These are phyloP conservation scores for Zasmidium angulare DNA, from an alignment of 2,329 filamentous ascomycete genomes.

Conservation along the genomic window DNA sequence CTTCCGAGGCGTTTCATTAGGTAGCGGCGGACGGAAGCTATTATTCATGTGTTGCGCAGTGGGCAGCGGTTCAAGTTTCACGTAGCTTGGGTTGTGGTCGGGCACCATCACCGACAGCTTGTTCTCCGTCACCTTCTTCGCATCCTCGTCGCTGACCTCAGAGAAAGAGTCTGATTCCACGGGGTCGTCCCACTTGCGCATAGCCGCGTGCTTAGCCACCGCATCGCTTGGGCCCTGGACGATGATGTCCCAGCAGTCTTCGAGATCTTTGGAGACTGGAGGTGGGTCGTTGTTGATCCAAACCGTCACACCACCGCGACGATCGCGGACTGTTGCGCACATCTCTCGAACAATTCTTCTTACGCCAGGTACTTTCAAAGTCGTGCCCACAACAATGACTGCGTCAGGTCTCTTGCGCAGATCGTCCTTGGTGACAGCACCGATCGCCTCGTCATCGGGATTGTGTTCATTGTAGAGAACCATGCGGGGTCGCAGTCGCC, in stretches of 20 bases:
- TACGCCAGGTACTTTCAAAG: conserved; percentile 90
- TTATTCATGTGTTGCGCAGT: conserved; percentile 31
- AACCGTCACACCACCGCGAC: conserved; percentile 73
- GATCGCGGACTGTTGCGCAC: conserved; percentile 79
- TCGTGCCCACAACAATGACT: conserved; percentile 92
- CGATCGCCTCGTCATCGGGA: conserved; percentile 94
- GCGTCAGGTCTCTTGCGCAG: conserved; percentile 83
- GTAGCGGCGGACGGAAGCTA: conserved; percentile 30
- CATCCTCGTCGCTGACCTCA: conserved; percentile 48
- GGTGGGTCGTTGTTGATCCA: conserved; percentile 93
- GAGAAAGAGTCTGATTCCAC: conserved; percentile 39
- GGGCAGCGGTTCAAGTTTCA: conserved; percentile 17
- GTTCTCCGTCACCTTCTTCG: conserved; percentile 39
- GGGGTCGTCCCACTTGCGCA: conserved; percentile 58
- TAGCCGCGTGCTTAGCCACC: conserved; percentile 70
- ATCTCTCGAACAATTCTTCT: conserved; percentile 86
- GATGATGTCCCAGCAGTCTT: conserved; percentile 90
- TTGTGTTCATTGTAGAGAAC: conserved; percentile 98
- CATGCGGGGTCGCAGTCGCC: conserved; percentile 84
- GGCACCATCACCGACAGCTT: conserved; percentile 23
- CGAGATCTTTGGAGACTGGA: conserved; percentile 79
- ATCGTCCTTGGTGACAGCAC: conserved; percentile 83
- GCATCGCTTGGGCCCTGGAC: conserved; percentile 85
- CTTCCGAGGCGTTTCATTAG: conserved; percentile 23
- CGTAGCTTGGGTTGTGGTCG: conserved; percentile 15